Evolutionary conservation across 1,139 yeast species (phyloP).

Genomic region (Geotrichum klebahnii): DNA sequence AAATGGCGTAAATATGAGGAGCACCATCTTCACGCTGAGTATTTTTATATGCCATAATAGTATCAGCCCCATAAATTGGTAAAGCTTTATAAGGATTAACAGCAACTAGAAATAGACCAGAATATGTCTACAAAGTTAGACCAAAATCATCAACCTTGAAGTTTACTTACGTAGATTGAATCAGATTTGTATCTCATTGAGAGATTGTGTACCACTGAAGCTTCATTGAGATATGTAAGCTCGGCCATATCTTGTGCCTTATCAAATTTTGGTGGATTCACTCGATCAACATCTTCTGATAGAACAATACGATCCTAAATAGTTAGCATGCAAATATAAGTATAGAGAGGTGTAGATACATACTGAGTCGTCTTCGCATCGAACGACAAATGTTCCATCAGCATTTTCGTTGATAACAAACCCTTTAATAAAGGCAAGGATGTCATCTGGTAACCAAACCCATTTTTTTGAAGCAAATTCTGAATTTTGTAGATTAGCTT

Average conservation of each 20-base stretch:
- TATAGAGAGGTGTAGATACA: constrained; percentile 25
- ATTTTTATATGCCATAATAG: constrained; percentile 52
- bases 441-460: constrained; percentile 82
- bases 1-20: constrained; percentile 90
- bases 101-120: constrained; percentile 91
- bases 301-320: constrained; percentile 43
- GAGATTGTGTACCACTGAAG: constrained; percentile 87
- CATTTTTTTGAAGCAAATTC: constrained; percentile 54
- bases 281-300: constrained; percentile 52
- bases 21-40: constrained; percentile 44
- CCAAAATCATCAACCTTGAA: constrained; percentile 37
- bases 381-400: constrained; percentile 50
- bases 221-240: constrained; percentile 88
- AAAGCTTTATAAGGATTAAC: constrained; percentile 83
- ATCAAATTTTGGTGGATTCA: constrained; percentile 85
- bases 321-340: background rate
- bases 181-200: constrained; percentile 73
- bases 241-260: constrained; percentile 95
- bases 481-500: constrained; percentile 38
- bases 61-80: constrained; percentile 65
- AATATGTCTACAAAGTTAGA: constrained; percentile 45
- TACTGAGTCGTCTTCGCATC: constrained; percentile 48
- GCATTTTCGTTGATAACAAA: constrained; percentile 46
- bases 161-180: constrained; percentile 54
- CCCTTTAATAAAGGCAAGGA: constrained; percentile 64